Evolutionary conservation across 345 rosid species (phyloP), one percentile per base, ranked within the genome.

Genomic region (Eucalyptus coolabah): DNA sequence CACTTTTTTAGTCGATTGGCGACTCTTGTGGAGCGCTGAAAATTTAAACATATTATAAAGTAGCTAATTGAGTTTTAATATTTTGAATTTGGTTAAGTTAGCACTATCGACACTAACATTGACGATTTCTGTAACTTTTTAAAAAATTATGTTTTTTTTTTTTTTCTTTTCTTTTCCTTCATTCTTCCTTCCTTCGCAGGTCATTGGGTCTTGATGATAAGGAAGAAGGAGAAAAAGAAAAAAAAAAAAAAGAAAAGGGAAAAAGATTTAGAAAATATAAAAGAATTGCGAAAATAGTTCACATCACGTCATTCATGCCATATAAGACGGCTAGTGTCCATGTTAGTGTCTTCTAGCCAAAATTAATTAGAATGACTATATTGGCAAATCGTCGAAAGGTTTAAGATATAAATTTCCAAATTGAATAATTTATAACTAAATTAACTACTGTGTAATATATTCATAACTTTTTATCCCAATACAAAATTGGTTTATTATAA

Each of bases 401-500:
- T 30, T 63, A 30, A 1, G 4, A 63, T 14, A 59, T 63, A 63
- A 63, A 30, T 30, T 63, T 3, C 1, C 3, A 2, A 30, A 63
- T 14, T 14, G 0, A 63, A 14, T 30, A 4, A n/a, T 30, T 63
- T 63, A 2, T 63, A 0, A 30, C 5, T 28, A 7, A 30, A 63
- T 30, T 14, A n/a, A 30, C 5, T 16, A 1, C 1, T 0, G 0
- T 4, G 8, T 30, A 2, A 30, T 14, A 14, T 0, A 30, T 14
- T 30, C 4, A 30, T 7, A 30, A 30, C 18, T 30, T 63, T 63
- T 63, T 30, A 30, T 63, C 18, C 9, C 18, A 6, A 13, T 63
- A 30, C 69, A 60, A 60, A 60, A 60, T 60, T 28, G 69, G 69
- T 60, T 28, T 12, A 60, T n/a, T 60, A 60, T 60, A 60, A 28